phyloP scores from a whole-genome alignment of 1,284 basidiomycete genomes.

The Trichosporon sp. region DNA sequence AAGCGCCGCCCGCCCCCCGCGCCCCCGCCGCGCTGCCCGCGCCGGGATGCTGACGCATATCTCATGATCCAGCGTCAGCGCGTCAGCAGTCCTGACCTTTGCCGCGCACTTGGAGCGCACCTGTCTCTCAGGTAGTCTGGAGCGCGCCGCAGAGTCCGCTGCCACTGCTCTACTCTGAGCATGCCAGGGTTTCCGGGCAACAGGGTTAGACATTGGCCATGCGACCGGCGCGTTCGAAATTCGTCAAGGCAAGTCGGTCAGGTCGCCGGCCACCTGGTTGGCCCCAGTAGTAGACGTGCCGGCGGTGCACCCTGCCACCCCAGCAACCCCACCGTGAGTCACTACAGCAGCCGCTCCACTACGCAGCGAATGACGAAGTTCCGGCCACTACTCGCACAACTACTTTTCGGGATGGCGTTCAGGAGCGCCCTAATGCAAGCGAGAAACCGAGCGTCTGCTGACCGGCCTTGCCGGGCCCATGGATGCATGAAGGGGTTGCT shows the following conservation, averaged over 20 bases:
- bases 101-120: background rate
- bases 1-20: background rate
- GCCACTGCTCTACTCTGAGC: too few species aligned
- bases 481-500: background rate
- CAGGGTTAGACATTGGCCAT: background rate
- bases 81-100: background rate
- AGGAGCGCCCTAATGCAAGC: background rate
- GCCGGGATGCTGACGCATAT: background rate
- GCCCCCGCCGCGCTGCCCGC: background rate
- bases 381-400: background rate
- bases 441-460: background rate
- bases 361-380: background rate
- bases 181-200: background rate
- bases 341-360: too few species aligned
- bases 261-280: background rate
- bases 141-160: background rate
- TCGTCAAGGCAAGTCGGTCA: background rate
- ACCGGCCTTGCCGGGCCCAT: background rate
- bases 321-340: too few species aligned
- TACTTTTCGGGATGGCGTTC: background rate
- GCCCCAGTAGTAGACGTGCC: background rate
- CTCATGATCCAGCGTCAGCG: background rate
- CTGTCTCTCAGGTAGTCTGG: background rate
- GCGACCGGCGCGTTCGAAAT: background rate
- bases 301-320: background rate